Evolutionary conservation across 2,329 filamentous ascomycete species (phyloP), one percentile per base, ranked within the genome.

Genomic region (Graphiopsis chlorocephala): DNA sequence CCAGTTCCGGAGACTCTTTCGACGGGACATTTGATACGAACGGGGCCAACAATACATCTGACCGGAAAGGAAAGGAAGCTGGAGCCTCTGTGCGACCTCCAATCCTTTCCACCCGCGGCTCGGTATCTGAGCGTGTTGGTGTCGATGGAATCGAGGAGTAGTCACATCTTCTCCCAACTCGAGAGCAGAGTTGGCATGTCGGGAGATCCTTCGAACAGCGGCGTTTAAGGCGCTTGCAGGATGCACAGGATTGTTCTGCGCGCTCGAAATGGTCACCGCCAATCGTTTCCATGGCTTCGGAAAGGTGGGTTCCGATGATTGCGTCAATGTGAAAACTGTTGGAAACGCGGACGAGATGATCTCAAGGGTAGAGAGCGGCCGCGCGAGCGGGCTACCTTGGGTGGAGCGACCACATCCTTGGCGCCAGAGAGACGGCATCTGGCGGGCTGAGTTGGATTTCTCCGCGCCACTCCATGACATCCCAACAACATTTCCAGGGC

Each of bases 151-250:
- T 55, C 8, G 62, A 50, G 15, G 67, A 64, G 61, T 69, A 68
- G 23, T 66, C 66, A 61, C 67, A 69, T 42, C 25, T 25, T 29
- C 67, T 50, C 6, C 67, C 66, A 4, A 68, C 66, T 26, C 66
- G 25, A 10, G 61, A 56, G 45, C 67, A 68, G 10, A 69, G 61
- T 2, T 63, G 66, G 61, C 66, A 69, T 11, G 62, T 33, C 4
- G 67, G 67, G 4, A 66, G 31, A 17, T 64, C 59, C 26, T 69
- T 69, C n/a, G 56, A 63, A 65, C 67, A 69, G 65, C 67, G 67
- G 17, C 67, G 64, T 48, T 69, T 68, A 7, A 69, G 66, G n/a
- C 61, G 48, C 29, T 66, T 66, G 62, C 67, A 69, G 7, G 64
- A 52, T 20, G 64, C 62, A 31, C 67, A 69, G 12, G 67, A 66